Conservation (phyloP, 140 eudicot genomes). For the Bidens hawaiensis region DNA sequence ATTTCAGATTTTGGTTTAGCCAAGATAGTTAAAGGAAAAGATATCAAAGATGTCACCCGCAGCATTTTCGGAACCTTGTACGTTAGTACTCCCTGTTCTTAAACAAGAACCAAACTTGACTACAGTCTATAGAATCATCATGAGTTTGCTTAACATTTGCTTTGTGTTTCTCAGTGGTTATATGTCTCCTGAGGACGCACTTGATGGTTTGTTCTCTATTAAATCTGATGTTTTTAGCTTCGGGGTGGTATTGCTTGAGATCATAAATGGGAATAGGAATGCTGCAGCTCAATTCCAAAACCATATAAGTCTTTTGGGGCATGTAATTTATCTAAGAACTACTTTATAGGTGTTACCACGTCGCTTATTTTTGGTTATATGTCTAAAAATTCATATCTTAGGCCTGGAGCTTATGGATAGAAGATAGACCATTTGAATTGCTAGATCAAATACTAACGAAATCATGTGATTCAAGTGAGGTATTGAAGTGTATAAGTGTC, state of each 20-base stretch:
- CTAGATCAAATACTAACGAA: constrained; percentile 30
- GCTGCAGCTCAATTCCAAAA: constrained; percentile 21
- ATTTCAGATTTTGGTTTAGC: constrained; percentile 62
- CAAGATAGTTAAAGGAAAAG: constrained; percentile 45
- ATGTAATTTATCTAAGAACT: constrained; percentile 28
- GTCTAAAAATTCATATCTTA: constrained; percentile 1
- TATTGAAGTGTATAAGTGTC: constrained; percentile 41
- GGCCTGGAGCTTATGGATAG: constrained; percentile 62
- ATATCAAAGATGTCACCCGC: constrained; percentile 38
- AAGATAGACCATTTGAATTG: constrained; percentile 28
- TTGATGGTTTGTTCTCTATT: constrained; percentile 42
- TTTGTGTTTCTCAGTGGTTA: constrained; percentile 32
- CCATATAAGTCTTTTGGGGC: constrained; percentile 22
- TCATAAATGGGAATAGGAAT: constrained; percentile 46
- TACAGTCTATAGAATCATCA: not conserved
- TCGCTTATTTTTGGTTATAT: not conserved
- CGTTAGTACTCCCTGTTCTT: not conserved
- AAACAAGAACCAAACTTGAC: not conserved
- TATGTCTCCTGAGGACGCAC: constrained; percentile 59
- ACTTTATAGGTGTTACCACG: not conserved
- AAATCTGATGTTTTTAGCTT: constrained; percentile 64
- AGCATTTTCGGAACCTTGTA: constrained; percentile 60
- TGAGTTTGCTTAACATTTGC: too few relatives aligned
- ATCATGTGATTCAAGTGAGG: constrained; percentile 40
- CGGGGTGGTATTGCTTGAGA: constrained; percentile 57